Percentiles rank a stretch among this genome's conserved stretches.
phyloP scores from a whole-genome alignment of 1,139 yeast genomes.

The Kodamaea fungicola region DNA sequence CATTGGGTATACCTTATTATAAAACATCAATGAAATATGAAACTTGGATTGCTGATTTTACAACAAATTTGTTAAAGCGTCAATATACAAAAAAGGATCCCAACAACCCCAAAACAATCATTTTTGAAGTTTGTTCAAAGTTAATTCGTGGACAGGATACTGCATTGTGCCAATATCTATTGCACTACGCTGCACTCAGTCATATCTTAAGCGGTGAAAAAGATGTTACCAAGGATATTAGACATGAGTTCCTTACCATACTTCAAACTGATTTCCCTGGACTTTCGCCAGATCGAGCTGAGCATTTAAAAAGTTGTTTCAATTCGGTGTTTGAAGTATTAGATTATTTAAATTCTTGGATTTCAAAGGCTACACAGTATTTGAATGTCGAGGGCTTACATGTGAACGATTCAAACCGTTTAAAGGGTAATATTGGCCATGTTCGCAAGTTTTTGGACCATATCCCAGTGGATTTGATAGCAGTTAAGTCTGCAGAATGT shows the following conservation, averaged over 20 bases:
- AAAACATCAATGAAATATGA: slow-evolving; percentile 35
- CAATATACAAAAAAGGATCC: slow-evolving; percentile 17
- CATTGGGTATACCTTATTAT: slow-evolving; percentile 32
- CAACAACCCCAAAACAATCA: slow-evolving; percentile 24
- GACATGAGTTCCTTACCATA: slow-evolving; percentile 56
- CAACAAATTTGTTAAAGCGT: slow-evolving; percentile 60
- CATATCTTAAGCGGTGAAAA: slow-evolving; percentile 55
- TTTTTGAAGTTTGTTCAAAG: slow-evolving; percentile 64
- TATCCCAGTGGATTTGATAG: slow-evolving; percentile 70
- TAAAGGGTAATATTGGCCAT: slow-evolving; percentile 28
- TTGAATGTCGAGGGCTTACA: slow-evolving; percentile 12
- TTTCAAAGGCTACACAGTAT: slow-evolving; percentile 34
- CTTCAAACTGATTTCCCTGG: slow-evolving; percentile 46
- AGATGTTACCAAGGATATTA: slow-evolving; percentile 42
- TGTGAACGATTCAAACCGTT: slow-evolving; percentile 3
- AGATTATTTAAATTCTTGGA: slow-evolving; percentile 85
- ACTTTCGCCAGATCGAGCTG: slow-evolving; percentile 48
- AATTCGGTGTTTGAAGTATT: slow-evolving; percentile 73
- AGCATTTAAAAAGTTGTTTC: slow-evolving; percentile 60
- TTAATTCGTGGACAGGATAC: slow-evolving; percentile 72
- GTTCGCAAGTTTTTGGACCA: slow-evolving; percentile 46
- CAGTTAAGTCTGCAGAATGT: slow-evolving; percentile 76
- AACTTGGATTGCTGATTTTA: slow-evolving; percentile 68
- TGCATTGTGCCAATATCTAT: slow-evolving; percentile 63
- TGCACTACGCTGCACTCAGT: slow-evolving; percentile 76